A percentile compares a stretch with the other conserved stretches of the same genome.
phyloP scores from a whole-genome alignment of 106 monocot species.

The Dioscorea zingiberensis region DNA sequence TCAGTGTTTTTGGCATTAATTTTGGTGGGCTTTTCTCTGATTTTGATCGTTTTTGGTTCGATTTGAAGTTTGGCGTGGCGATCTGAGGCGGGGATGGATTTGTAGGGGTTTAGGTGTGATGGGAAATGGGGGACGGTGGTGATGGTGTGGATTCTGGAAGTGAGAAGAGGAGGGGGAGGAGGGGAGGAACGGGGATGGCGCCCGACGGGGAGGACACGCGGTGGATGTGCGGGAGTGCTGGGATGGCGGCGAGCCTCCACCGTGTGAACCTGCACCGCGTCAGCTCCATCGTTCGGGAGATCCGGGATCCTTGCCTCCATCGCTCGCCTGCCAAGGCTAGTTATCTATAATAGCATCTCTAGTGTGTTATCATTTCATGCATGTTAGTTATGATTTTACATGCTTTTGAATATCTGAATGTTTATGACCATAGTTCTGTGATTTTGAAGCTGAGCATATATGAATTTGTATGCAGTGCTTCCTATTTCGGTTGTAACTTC shows the following conservation, averaged over 20 bases:
- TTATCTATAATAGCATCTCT: not conserved
- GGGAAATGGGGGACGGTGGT: not conserved
- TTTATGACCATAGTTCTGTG: too few species aligned
- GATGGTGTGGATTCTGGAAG: conserved; percentile 1
- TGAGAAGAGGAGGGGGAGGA: not conserved
- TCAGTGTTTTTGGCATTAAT: too few species aligned
- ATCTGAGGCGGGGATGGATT: too few species aligned
- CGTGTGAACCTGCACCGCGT: conserved; percentile 63
- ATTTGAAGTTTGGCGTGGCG: too few species aligned
- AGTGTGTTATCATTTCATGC: too few species aligned
- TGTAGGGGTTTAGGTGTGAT: too few species aligned
- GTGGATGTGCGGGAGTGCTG: conserved; percentile 65
- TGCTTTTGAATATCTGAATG: not conserved
- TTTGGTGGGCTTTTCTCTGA: too few species aligned
- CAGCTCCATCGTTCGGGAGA: conserved; percentile 66
- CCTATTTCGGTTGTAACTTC: too few species aligned
- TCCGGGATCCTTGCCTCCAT: conserved; percentile 68
- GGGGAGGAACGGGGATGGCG: conserved; percentile 24
- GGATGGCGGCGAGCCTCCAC: conserved; percentile 44
- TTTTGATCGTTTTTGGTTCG: too few species aligned
- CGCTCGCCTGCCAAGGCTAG: conserved; percentile 57
- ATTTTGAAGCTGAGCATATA: too few species aligned
- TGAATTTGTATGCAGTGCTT: too few species aligned
- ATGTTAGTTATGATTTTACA: not conserved
- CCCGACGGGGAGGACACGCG: conserved; percentile 51